These are phyloP conservation scores for Pachysandra terminalis DNA, from an alignment of 164 flowering plant species.

Conservation along the genomic window DNA sequence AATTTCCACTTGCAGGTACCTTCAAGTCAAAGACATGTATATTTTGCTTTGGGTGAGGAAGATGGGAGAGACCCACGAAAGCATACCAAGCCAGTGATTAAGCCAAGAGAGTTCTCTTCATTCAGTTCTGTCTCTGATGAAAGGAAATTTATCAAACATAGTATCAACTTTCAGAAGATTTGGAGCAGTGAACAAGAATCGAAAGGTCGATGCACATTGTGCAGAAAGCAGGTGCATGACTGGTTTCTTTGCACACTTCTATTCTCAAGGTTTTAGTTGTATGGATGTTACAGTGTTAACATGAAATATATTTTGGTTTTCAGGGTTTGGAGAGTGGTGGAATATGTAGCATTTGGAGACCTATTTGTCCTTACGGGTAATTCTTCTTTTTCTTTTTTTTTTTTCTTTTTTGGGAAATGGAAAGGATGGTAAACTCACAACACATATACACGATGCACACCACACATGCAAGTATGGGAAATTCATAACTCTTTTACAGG, in stretches of 20 bases:
- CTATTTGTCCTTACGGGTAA: conserved; percentile 95
- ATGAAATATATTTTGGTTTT: conserved; percentile 3
- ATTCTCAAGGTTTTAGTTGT: not conserved
- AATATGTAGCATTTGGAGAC: conserved; percentile 89
- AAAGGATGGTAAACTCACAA: too few species aligned
- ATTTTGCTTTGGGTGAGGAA: conserved; percentile 59
- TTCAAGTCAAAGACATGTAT: conserved; percentile 69
- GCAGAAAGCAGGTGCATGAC: conserved; percentile 67
- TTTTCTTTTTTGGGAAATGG: not conserved
- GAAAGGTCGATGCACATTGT: conserved; percentile 60
- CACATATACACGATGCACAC: too few species aligned
- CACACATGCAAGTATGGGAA: too few species aligned
- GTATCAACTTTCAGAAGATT: conserved; percentile 68
- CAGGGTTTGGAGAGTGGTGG: conserved; percentile 52
- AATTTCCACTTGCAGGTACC: conserved; percentile 57
- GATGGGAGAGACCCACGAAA: conserved; percentile 37
- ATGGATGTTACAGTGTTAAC: not conserved
- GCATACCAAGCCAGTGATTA: conserved; percentile 43
- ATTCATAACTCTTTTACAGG: too few species aligned
- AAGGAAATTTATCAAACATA: conserved; percentile 54
- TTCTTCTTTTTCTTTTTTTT: not conserved
- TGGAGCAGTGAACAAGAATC: conserved; percentile 90
- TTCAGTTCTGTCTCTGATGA: conserved; percentile 37
- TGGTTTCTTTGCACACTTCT: conserved; percentile 2
- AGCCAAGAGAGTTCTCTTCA: conserved; percentile 49